phyloP scores from a whole-genome alignment of 192 early-diverging fungal species.

The Podila epicladia region DNA sequence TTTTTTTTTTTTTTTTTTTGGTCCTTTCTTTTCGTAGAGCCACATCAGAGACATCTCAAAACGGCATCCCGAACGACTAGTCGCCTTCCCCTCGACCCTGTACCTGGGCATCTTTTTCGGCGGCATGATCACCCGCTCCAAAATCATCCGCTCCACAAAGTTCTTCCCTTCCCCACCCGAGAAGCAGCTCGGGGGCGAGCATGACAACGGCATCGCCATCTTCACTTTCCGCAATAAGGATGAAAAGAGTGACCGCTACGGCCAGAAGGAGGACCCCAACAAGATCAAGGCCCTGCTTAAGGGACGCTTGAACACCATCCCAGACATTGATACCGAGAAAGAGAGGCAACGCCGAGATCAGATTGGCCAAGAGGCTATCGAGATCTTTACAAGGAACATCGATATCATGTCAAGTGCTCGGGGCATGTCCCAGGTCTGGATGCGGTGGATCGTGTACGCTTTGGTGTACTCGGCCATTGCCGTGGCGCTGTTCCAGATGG shows the following conservation, averaged over 20 bases:
- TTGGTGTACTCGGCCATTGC: slow-evolving; percentile 16
- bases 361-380: slow-evolving; percentile 28
- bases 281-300: slow-evolving; percentile 20
- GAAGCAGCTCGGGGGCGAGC: slow-evolving; percentile 26
- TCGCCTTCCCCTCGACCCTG: slow-evolving; percentile 38
- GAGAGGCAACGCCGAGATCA: slow-evolving; percentile 1
- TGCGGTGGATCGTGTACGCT: slow-evolving; percentile 16
- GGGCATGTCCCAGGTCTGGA: slow-evolving; percentile 27
- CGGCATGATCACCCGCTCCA: slow-evolving; percentile 29
- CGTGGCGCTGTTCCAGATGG: slow-evolving; percentile 13
- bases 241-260: background rate
- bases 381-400: slow-evolving; percentile 43
- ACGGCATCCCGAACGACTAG: slow-evolving; percentile 24
- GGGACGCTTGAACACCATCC: slow-evolving; percentile 24
- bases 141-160: slow-evolving; percentile 23
- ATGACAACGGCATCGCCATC: slow-evolving; percentile 38
- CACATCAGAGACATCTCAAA: slow-evolving; percentile 45
- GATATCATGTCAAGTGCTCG: slow-evolving; percentile 24
- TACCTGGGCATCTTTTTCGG: slow-evolving; percentile 46
- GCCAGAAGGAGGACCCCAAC: slow-evolving; percentile 27
- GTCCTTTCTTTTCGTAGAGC: slow-evolving; percentile 5
- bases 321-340: slow-evolving; percentile 10
- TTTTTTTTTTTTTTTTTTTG: too few relatives aligned
- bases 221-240: slow-evolving; percentile 27
- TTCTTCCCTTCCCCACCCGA: slow-evolving; percentile 41